Percentiles rank a stretch among this genome's conserved stretches.
Conservation (phyloP, 2,329 filamentous ascomycete genomes). For the Metarhizium guizhouense region DNA sequence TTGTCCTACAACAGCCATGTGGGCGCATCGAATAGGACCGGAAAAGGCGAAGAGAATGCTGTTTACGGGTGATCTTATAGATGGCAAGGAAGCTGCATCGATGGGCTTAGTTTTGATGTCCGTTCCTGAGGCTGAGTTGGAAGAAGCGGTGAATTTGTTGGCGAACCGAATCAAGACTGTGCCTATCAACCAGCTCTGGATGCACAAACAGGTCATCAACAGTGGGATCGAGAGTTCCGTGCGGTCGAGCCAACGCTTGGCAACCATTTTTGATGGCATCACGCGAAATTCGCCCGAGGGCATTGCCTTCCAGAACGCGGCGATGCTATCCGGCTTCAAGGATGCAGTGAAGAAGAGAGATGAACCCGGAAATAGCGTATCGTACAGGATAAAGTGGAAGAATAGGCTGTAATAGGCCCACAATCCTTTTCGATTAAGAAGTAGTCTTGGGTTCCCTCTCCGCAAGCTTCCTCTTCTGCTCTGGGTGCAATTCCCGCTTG, state of each 20-base stretch:
- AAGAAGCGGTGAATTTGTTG: constrained; percentile 5
- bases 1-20: constrained; percentile 10
- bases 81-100: constrained; percentile 7
- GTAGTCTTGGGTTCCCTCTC: no score
- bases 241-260: constrained; percentile 6
- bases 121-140: constrained; percentile 7
- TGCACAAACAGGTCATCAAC: constrained; percentile 10
- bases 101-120: constrained; percentile 10
- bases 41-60: constrained; percentile 9
- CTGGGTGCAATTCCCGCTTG: no score
- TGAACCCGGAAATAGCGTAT: not conserved
- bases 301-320: constrained; percentile 4
- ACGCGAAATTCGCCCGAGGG: constrained; percentile 10
- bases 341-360: not conserved
- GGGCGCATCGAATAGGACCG: constrained; percentile 8
- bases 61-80: constrained; percentile 9
- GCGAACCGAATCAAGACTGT: constrained; percentile 8
- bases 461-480: no score
- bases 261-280: constrained; percentile 10
- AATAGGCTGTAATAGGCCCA: not conserved
- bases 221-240: constrained; percentile 6
- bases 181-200: constrained; percentile 9
- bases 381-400: not conserved
- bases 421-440: no score
- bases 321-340: not conserved